Percentiles rank a stretch among this genome's conserved stretches.
These are phyloP conservation scores for Starmerella geochares DNA, from an alignment of 805 yeast genomes.

Conservation along the genomic window DNA sequence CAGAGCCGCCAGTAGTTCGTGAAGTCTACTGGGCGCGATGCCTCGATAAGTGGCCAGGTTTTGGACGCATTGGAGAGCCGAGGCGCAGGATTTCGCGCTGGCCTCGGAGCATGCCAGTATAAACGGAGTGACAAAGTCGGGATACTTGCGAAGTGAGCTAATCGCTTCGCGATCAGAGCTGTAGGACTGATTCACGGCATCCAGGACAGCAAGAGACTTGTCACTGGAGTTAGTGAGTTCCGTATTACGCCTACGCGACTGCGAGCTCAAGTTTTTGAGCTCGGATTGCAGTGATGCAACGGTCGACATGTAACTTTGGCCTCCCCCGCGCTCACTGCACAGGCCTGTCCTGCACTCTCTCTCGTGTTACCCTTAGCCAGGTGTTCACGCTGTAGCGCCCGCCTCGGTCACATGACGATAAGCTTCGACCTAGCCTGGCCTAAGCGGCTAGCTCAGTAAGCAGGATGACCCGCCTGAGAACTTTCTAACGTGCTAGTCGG, in stretches of 20 bases:
- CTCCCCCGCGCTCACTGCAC: background rate
- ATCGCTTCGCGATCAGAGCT: conserved; percentile 12
- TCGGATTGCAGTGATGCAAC: conserved; percentile 40
- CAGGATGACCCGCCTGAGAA: background rate
- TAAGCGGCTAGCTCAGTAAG: background rate
- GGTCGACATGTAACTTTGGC: conserved; percentile 15
- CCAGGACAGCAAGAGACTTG: conserved; percentile 20
- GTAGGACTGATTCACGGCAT: conserved; percentile 14
- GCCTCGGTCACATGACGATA: background rate
- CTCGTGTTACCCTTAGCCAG: too few relatives aligned
- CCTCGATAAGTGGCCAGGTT: conserved; percentile 46
- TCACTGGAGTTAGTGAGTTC: conserved; percentile 44
- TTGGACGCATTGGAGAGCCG: conserved; percentile 63
- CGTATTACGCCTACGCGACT: conserved; percentile 57
- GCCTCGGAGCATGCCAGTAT: conserved; percentile 61
- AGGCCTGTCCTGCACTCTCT: background rate
- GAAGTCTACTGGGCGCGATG: conserved; percentile 43
- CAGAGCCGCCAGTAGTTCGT: conserved; percentile 54
- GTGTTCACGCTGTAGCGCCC: too few relatives aligned
- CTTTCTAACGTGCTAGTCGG: background rate
- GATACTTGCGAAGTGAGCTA: conserved; percentile 26
- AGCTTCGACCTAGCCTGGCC: too few relatives aligned
- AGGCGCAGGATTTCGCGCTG: conserved; percentile 60
- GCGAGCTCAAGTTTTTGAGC: conserved; percentile 49
- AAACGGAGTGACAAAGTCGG: conserved; percentile 58